A percentile compares a stretch with the other conserved stretches of the same genome.
phyloP scores from a whole-genome alignment of 257 asterid species.

The Ligustrum vulgare region DNA sequence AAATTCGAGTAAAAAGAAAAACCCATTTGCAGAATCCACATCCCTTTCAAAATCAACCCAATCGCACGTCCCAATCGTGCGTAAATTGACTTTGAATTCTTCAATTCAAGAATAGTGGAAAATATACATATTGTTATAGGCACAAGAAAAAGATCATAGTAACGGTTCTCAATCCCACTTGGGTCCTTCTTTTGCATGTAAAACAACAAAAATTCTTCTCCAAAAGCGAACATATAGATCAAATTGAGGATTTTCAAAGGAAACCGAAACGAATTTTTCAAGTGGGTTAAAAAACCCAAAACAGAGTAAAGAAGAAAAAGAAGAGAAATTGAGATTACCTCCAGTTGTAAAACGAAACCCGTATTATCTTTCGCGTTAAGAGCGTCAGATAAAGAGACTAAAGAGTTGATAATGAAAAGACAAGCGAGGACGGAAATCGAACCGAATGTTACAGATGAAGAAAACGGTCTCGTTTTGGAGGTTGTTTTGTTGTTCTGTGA shows the following conservation, averaged over 20 bases:
- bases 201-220: conserved; percentile 72
- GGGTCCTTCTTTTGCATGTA: conserved; percentile 75
- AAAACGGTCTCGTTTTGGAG: conserved; percentile 24
- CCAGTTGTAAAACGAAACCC: conserved; percentile 73
- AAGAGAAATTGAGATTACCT: conserved; percentile 56
- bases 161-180: conserved; percentile 81
- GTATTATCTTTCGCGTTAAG: conserved; percentile 46
- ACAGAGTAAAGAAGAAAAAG: conserved; percentile 63
- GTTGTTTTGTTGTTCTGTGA: conserved; percentile 12
- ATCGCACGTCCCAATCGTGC: conserved; percentile 70
- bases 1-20: conserved; percentile 73
- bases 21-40: conserved; percentile 96
- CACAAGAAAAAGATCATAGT: conserved; percentile 69
- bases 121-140: conserved; percentile 71
- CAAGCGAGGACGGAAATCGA: conserved; percentile 54
- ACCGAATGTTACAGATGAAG: conserved; percentile 54
- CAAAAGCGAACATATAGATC: conserved; percentile 70
- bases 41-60: conserved; percentile 75
- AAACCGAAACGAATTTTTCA: conserved; percentile 35
- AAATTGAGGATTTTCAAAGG: conserved; percentile 51
- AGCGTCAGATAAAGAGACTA: conserved; percentile 72
- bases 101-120: conserved; percentile 71
- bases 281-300: conserved; percentile 52
- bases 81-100: conserved; percentile 46
- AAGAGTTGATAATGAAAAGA: conserved; percentile 56